Percentiles rank a stretch among this genome's conserved stretches.
Conservation (phyloP, 2,329 filamentous ascomycete genomes). For the Aspergillus pseudonomiae region DNA sequence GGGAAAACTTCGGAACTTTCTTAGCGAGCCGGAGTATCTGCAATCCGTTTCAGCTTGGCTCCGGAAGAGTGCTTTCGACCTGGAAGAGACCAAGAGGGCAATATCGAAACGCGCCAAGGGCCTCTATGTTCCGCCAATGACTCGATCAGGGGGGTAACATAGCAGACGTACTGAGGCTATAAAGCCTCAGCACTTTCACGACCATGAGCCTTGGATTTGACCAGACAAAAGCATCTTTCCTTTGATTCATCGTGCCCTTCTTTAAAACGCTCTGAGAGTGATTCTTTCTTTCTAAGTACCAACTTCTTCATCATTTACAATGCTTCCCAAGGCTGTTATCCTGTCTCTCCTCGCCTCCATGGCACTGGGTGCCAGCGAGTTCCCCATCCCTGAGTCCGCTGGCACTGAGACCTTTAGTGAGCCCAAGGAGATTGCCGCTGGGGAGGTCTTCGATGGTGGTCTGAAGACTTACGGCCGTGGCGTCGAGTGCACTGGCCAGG, state of each 20-base stretch:
- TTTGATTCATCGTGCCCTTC: background rate
- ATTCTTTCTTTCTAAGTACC: background rate
- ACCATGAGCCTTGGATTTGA: background rate
- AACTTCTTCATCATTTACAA: slow-evolving; percentile 1
- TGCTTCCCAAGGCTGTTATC: slow-evolving; percentile 12
- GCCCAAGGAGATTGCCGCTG: slow-evolving; percentile 46
- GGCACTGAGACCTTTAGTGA: slow-evolving; percentile 45
- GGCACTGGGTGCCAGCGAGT: slow-evolving; percentile 16
- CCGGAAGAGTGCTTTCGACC: background rate
- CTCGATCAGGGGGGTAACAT: background rate
- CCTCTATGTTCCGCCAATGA: slow-evolving; percentile 8
- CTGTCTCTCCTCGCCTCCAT: slow-evolving; percentile 9
- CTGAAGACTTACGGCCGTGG: slow-evolving; percentile 53
- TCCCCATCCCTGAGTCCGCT: slow-evolving; percentile 44
- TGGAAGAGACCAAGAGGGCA: background rate
- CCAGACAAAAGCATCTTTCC: background rate
- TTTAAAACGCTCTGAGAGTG: slow-evolving; percentile 7
- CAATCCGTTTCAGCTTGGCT: slow-evolving; percentile 7
- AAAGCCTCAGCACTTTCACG: background rate
- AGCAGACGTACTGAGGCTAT: background rate
- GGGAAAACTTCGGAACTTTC: background rate
- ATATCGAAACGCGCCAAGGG: slow-evolving; percentile 9
- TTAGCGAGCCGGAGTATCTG: background rate
- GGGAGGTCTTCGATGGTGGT: slow-evolving; percentile 51
- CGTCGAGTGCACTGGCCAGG: slow-evolving; percentile 42